phyloP scores from a whole-genome alignment of 495 filamentous ascomycete species.

The Cercophora samala region DNA sequence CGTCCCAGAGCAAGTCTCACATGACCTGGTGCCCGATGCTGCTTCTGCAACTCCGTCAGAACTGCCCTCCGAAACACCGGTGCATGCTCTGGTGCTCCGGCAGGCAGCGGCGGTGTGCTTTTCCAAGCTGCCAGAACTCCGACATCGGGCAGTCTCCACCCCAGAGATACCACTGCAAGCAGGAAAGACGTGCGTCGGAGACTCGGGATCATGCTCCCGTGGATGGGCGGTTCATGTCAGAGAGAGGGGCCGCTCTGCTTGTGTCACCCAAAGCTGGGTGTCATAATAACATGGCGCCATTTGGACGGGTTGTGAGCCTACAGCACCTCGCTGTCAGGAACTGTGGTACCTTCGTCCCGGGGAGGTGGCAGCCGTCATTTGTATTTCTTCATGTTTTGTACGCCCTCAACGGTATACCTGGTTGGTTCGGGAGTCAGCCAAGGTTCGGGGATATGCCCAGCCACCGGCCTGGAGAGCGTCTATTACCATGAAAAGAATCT shows the following conservation, averaged over 20 bases:
- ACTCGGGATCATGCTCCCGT: background rate
- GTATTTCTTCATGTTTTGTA: background rate
- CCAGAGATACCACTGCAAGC: too few relatives aligned
- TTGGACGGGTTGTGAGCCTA: background rate
- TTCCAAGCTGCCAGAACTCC: background rate
- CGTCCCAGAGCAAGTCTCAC: background rate
- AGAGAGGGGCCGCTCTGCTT: background rate
- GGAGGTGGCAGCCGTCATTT: background rate
- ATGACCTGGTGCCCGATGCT: background rate
- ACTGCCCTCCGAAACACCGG: background rate
- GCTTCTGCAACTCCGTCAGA: background rate
- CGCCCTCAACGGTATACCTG: background rate
- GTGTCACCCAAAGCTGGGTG: background rate
- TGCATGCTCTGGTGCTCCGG: background rate
- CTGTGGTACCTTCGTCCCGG: background rate
- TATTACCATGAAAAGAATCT: background rate
- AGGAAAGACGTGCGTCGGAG: too few relatives aligned
- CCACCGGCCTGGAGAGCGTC: background rate
- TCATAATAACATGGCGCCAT: background rate
- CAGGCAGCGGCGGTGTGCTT: background rate
- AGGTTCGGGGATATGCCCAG: background rate
- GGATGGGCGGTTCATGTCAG: background rate
- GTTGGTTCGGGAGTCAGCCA: background rate
- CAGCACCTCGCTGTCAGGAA: background rate
- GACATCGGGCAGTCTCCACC: background rate